Conservation (phyloP, 495 filamentous ascomycete genomes). For the Penicillium fimorum region DNA sequence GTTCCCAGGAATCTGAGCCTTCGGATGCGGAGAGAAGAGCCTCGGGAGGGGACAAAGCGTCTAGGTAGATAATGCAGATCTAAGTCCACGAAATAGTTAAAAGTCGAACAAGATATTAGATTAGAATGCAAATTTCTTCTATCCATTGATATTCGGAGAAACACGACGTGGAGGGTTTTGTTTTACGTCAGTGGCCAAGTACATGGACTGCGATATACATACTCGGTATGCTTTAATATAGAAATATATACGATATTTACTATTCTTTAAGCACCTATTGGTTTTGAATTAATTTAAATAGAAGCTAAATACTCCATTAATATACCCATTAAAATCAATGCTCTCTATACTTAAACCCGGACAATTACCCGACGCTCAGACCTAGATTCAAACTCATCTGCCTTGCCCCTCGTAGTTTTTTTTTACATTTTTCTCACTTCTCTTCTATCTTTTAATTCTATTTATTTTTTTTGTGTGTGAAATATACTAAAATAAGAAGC, state of each 20-base stretch:
- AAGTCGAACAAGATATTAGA: neutral
- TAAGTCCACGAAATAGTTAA: neutral
- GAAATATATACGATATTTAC: neutral
- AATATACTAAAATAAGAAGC: constrained; percentile 3
- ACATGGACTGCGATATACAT: neutral
- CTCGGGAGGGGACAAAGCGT: neutral
- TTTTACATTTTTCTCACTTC: neutral
- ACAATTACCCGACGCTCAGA: constrained; percentile 18
- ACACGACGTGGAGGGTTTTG: neutral
- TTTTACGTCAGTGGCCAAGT: constrained; percentile 2
- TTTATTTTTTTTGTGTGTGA: neutral
- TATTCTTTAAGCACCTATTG: too few relatives aligned
- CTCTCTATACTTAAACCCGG: constrained; percentile 9
- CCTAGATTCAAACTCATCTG: constrained; percentile 14
- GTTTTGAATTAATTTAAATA: neutral
- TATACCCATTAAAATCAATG: neutral
- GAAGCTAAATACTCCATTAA: neutral
- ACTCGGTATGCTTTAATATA: neutral
- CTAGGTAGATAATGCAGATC: neutral
- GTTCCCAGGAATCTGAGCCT: constrained; percentile 2
- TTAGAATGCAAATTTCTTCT: neutral
- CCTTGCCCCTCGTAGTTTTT: constrained; percentile 18
- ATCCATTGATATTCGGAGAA: neutral
- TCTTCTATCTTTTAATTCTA: constrained; percentile 1
- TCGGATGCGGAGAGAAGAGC: constrained; percentile 5